Evolutionary conservation across 2,329 filamentous ascomycete species (phyloP), one percentile per base, ranked within the genome.

Genomic region (Cladosporium sp.): DNA sequence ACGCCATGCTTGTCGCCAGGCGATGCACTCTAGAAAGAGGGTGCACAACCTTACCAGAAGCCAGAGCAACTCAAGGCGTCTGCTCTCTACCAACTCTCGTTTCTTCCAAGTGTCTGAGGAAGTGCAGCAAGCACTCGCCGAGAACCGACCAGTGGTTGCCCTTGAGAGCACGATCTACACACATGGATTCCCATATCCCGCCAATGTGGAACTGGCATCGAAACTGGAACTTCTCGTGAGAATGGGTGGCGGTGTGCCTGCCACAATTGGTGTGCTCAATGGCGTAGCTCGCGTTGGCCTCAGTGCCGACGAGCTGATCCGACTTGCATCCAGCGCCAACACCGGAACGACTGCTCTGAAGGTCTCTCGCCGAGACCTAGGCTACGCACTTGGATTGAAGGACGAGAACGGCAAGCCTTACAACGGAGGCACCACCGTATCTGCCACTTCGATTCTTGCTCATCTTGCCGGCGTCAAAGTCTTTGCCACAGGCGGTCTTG

Each of bases 101-200:
- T 92, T 80, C 67, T 84, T 96, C 65, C 85, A 83, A 62, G 83
- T 97, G 49, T 93, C 92, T 0, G 89, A 94, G 59, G 94, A 98
- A 78, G 89, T 99, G 14, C 82, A 84, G 61, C 88, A 92, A 75
- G 94, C 93, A 46, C 78, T 97, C 57, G 83, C 86, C 49, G 85
- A 87, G 14, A 88, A 89, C 65, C 89, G 88, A 72, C 94, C 95
- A 0, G 89, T 99, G 4, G 93, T 99, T 13, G 95, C 94, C 18
- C 84, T 99, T 5, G 95, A 99, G 79, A 93, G 92, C 1, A 97
- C 95, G 5, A 98, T 99, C 71, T 98, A 99, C 79, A 99, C 95
- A 1, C 95, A 99, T 79, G 88, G 88, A 65, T 91, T 89, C 69
- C 88, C 89, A 2, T 90, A 90, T 70, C 89, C 89, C 0, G 86